Base-by-base conservation (phyloP, 352 stramenopile genomes). In the Halophytophthora polymorphica region DNA sequence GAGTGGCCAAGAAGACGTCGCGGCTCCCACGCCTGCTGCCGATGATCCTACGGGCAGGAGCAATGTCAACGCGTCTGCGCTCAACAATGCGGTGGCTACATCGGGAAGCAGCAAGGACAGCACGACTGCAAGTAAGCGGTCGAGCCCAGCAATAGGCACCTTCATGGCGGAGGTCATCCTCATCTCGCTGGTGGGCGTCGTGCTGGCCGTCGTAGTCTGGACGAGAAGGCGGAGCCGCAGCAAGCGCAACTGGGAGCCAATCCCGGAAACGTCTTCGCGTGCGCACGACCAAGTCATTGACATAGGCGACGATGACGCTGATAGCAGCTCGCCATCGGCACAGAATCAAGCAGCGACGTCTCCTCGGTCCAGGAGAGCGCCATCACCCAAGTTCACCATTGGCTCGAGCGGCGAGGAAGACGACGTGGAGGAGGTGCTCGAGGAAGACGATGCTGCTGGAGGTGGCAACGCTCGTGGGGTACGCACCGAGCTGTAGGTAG, bases 141-240 rank as follows among this genome's bases (percentile, higher is more conserved):
- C 57, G n/a, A 71, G 47, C 17, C 46, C 50, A 13, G 42, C 45
- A 15, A 51, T 59, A 14, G 58, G 54, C 15, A 55, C 58, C 14
- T 88, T 86, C 38, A 71, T 88, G n/a, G 69, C 50, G 0, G 64
- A 86, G 59, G 54, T 83, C 42, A 45, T 84, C 15, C 42, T 77
- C 22, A 64, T 88, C 31, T 81, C 73, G 36, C 41, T 86, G 2
- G 58, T 87, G 3, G 76, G 80, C 7, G 18, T 91, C n/a, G 53
- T 78, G 19, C 56, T 87, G 13, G 51, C 70, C n/a, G 69, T 73
- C 19, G 64, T 85, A 13, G 51, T 71, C 0, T 77, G 67, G 67
- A 69, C 60, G 8, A 67, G 58, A 46, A 84, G 74, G 69, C 69
- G 62, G n/a, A 73, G 64, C n/a, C 49, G 83, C n/a, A 53, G 58